Evolutionary conservation across 306 rosid genomes (phyloP), one percentile per base, ranked within the genome.

Genomic region (Sechiopsis laciniata): DNA sequence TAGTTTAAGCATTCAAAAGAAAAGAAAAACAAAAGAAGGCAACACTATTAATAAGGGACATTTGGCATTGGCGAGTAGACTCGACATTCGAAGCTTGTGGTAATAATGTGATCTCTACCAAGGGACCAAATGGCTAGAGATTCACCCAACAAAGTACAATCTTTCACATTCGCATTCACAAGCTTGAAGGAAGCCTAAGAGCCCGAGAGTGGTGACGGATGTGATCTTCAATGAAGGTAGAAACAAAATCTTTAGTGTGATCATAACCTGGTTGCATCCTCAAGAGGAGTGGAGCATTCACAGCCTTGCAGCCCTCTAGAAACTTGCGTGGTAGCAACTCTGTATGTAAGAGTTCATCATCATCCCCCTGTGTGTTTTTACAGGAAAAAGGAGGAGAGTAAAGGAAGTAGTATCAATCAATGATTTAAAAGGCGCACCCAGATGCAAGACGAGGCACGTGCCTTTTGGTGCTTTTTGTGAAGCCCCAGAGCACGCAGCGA

Each of bases 221-320:
- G 86, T 90, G 98, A 83, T 93, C 98, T n/a, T 90, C 97, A 17
- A 93, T 85, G 89, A 93, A 93, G 78, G 98, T 83, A 78, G 98
- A 80, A 65, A 90, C 79, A 57, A 94, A 94, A 80, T 46, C 82
- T 82, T 86, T 90, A 14, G 91, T 83, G 84, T 94, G 98, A 78
- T 94, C 91, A 73, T 94, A 94, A 48, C 96, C 94, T 12, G 94
- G 90, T 62, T 94, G 98, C 72, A 82, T 65, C 57, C 97, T 81
- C 72, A 94, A 55, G 54, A 77, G 79, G 48, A 94, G 85, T 4
- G 97, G 95, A 78, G 80, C 92, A 46, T 87, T 82, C 16, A 76
- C 88, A 52, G 72, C 84, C 79, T 45, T 83, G 90, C 98, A 89
- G 12, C 94, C 97, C 84, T 90, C 88, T 78, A 86, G 86, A 60